Percentiles rank a stretch among this genome's conserved stretches.
Evolutionary conservation across 139 green algal species (phyloP).

Genomic region (Coccomyxa sp.): DNA sequence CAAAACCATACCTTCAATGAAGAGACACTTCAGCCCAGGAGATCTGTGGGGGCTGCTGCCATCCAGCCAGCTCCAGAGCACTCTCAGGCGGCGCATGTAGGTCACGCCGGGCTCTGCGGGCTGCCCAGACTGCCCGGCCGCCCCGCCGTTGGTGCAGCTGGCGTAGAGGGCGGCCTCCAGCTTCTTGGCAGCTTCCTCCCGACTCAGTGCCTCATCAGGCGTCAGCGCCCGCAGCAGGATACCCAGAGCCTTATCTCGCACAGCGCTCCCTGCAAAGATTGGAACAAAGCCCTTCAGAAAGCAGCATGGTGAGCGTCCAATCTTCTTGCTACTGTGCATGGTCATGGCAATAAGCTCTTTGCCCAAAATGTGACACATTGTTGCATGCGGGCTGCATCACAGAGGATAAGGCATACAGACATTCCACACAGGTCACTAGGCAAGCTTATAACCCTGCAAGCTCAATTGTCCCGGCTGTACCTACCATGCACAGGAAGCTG

Average conservation of each 20-base stretch:
- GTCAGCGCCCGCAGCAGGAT: neutral
- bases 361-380: too few relatives aligned
- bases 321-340: too few relatives aligned
- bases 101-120: neutral
- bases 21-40: neutral
- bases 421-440: too few relatives aligned
- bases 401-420: too few relatives aligned
- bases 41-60: neutral
- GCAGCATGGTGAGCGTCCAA: too few relatives aligned
- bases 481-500: too few relatives aligned
- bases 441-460: too few relatives aligned
- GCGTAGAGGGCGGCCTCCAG: neutral
- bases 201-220: neutral
- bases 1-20: neutral
- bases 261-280: neutral
- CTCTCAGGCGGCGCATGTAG: neutral
- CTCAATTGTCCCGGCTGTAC: too few relatives aligned
- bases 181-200: neutral
- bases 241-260: neutral
- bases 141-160: neutral
- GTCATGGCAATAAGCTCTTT: too few relatives aligned
- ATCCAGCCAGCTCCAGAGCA: neutral
- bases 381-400: too few relatives aligned
- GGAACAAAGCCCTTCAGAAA: too few relatives aligned
- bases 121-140: too few relatives aligned